Conservation (phyloP, 2,329 filamentous ascomycete genomes). For the Fusarium sp. region DNA sequence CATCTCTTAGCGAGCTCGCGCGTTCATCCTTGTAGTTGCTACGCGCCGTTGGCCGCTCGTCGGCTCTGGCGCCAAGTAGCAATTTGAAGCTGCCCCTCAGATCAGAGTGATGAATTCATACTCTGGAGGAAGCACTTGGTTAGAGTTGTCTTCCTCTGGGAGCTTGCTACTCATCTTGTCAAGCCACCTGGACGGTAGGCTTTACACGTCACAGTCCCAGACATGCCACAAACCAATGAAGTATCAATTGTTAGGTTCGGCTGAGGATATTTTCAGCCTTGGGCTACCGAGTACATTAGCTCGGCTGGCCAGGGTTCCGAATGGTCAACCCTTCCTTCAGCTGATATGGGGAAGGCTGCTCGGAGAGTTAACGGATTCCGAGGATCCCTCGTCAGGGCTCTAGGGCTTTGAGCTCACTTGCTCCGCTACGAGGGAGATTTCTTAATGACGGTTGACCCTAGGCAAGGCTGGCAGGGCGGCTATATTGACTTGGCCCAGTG, state of each 20-base stretch:
- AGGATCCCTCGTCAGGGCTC: background rate
- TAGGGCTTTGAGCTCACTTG: background rate
- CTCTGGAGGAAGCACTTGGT: background rate
- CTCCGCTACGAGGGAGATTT: background rate
- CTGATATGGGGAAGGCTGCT: background rate
- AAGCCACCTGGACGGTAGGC: background rate
- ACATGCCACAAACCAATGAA: background rate
- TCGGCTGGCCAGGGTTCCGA: background rate
- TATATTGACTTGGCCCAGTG: background rate
- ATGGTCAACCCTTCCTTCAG: background rate
- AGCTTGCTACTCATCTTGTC: background rate
- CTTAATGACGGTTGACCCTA: background rate
- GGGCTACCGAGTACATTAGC: background rate
- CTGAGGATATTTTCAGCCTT: background rate
- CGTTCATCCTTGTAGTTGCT: slow-evolving; percentile 4
- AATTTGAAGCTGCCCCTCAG: background rate
- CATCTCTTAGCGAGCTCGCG: background rate
- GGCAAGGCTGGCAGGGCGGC: background rate
- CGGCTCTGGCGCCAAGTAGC: slow-evolving; percentile 3
- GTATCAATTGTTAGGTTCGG: background rate
- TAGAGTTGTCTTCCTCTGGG: background rate
- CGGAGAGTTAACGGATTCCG: slow-evolving; percentile 30
- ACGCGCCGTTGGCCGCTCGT: background rate
- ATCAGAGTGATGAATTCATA: background rate
- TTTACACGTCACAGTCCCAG: background rate